Base-by-base conservation (phyloP, 768 basidiomycete genomes). In the Cyclocybe cylindracea region DNA sequence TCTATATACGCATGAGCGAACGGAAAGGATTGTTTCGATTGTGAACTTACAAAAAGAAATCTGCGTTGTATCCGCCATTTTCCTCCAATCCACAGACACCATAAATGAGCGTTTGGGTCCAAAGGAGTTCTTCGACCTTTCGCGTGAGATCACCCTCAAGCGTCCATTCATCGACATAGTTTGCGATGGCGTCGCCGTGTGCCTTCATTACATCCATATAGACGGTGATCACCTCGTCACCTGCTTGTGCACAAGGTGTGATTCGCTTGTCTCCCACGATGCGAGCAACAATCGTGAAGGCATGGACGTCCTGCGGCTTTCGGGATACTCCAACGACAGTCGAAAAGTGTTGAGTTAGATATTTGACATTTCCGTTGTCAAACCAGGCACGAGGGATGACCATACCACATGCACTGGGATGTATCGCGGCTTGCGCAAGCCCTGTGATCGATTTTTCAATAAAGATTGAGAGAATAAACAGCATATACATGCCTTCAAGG, bases 401-500 rank as follows among this genome's bases (percentile, higher is more conserved):
- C 10, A 46, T 40, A 7, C 39, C 39, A 5, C 50, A 50, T 4
- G 36, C 33, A 7, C 39, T 38, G 6, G 29, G 29, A 33, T 61
- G 60, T 2, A 61, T 57, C 18, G 55, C 55, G 1, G 55, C 33
- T 37, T 61, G 60, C 18, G 57, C 55, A 11, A 61, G 50, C 3
- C 60, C 60, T 61, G 35, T n/a, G 37, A 31, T 38, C 2, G 5
- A 40, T 38, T 9, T 14, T 8, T n/a, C n/a, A 5, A 16, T 2
- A 39, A 19, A 33, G 31, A 39, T 14, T 7, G 2, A n/a, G 10
- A 3, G 9, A 14, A 35, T 24, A n/a, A 29, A 35, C 7, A 11
- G 2, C 13, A 10, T 34, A 34, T 18, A n/a, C 14, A 29, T 53
- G 19, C 84, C 84, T 68, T 86, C 85, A 1, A 78, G 78, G 2